Evolutionary conservation across 2,329 filamentous ascomycete species (phyloP).

Genomic region (Fusarium praegraminearum): DNA sequence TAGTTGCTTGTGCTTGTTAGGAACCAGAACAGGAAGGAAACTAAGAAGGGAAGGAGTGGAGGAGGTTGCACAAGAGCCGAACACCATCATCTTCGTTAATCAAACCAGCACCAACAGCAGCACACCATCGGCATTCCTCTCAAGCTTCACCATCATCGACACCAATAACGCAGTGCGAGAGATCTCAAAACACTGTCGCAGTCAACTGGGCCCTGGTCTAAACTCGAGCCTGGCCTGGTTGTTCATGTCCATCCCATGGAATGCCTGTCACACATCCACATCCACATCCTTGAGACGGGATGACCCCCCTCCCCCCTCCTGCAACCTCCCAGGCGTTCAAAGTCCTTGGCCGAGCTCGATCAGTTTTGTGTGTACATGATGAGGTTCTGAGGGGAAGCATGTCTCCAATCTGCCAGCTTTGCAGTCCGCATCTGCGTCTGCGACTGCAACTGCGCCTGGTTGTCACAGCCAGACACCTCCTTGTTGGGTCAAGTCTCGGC

Average conservation of each 20-base stretch:
- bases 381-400: not conserved
- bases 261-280: slow-evolving; percentile 40
- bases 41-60: slow-evolving; percentile 8
- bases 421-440: slow-evolving; percentile 2
- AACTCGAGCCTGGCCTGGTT: slow-evolving; percentile 6
- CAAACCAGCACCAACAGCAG: not conserved
- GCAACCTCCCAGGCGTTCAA: slow-evolving; percentile 37
- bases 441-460: not conserved
- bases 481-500: slow-evolving; percentile 36
- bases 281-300: slow-evolving; percentile 38
- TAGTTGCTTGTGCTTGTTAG: slow-evolving; percentile 9
- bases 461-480: slow-evolving; percentile 16
- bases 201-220: slow-evolving; percentile 6
- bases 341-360: slow-evolving; percentile 26
- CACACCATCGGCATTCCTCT: slow-evolving; percentile 9
- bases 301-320: slow-evolving; percentile 36
- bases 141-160: slow-evolving; percentile 11
- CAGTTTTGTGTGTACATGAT: slow-evolving; percentile 15
- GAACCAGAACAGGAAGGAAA: slow-evolving; percentile 40
- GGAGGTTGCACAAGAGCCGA: slow-evolving; percentile 32
- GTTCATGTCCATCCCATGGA: slow-evolving; percentile 2
- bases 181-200: slow-evolving; percentile 26
- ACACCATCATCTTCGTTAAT: slow-evolving; percentile 1
- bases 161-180: slow-evolving; percentile 31
- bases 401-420: slow-evolving; percentile 9